These are phyloP conservation scores for Xylaria sp. DNA, from an alignment of 2,329 filamentous ascomycete genomes.

Conservation along the genomic window DNA sequence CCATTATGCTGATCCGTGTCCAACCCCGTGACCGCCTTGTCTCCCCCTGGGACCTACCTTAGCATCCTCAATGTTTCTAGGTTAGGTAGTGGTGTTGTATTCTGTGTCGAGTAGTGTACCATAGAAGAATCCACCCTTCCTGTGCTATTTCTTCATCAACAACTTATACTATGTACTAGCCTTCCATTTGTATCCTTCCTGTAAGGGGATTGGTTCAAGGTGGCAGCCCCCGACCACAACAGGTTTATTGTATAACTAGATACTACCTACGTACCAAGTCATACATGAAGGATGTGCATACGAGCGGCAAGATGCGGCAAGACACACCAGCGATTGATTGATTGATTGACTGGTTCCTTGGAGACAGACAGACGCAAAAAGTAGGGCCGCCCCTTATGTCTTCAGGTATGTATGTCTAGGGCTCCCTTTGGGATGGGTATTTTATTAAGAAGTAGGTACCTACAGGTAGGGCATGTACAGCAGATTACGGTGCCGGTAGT, in stretches of 20 bases:
- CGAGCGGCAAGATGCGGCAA: conserved; percentile 14
- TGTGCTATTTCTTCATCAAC: background rate
- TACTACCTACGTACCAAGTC: background rate
- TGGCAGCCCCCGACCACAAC: conserved; percentile 5
- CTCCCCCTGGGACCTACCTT: conserved; percentile 20
- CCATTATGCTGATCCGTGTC: conserved; percentile 33
- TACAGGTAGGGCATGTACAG: background rate
- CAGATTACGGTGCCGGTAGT: background rate
- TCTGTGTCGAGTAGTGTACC: background rate
- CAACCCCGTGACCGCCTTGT: conserved; percentile 36
- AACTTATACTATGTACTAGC: background rate
- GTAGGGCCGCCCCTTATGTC: conserved; percentile 24
- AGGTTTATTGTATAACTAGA: background rate
- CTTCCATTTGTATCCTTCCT: conserved; percentile 2
- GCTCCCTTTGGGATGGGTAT: background rate
- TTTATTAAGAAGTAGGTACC: background rate
- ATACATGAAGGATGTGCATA: conserved; percentile 12
- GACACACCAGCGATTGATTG: conserved; percentile 20
- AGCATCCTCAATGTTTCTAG: conserved; percentile 8
- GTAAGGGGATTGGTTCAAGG: background rate
- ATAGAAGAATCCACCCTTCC: conserved; percentile 7
- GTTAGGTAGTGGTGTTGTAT: background rate
- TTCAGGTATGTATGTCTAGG: conserved; percentile 13
- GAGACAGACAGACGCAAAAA: conserved; percentile 18
- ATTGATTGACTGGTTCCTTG: background rate